Conservation (phyloP, 306 rosid species). For the Coriaria nepalensis region DNA sequence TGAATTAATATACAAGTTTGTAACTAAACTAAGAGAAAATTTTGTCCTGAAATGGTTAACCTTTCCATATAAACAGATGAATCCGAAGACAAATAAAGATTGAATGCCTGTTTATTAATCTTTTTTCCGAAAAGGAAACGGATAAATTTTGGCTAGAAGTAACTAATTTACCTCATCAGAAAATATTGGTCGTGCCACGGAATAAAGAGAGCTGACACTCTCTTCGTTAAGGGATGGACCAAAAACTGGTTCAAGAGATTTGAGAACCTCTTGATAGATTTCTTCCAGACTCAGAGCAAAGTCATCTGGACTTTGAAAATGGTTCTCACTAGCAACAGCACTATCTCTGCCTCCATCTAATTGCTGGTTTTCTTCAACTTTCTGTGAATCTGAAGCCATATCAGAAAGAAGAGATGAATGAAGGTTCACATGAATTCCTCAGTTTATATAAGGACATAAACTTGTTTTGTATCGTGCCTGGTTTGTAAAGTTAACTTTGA, state of each 20-base stretch:
- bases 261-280: conserved; percentile 1
- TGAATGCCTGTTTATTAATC: no score
- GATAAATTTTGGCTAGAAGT: conserved; percentile 1
- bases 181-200: conserved; percentile 1
- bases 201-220: neutral
- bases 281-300: neutral
- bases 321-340: conserved; percentile 2
- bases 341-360: conserved; percentile 1
- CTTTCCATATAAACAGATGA: no score
- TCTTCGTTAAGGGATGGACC: neutral
- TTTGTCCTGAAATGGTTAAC: no score
- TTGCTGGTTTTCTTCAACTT: conserved; percentile 3
- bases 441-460: neutral
- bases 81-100: no score
- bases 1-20: neutral
- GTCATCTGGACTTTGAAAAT: neutral
- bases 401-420: conserved; percentile 6
- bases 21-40: neutral
- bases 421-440: conserved; percentile 1
- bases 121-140: neutral
- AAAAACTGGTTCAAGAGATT: conserved; percentile 4
- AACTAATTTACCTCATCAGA: conserved; percentile 5
- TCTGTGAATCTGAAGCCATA: conserved; percentile 10
- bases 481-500: neutral
- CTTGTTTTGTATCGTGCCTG: neutral